Percentiles rank a stretch among this genome's conserved stretches.
Conservation (phyloP, 345 rosid genomes). For the Eutrema japonicum region DNA sequence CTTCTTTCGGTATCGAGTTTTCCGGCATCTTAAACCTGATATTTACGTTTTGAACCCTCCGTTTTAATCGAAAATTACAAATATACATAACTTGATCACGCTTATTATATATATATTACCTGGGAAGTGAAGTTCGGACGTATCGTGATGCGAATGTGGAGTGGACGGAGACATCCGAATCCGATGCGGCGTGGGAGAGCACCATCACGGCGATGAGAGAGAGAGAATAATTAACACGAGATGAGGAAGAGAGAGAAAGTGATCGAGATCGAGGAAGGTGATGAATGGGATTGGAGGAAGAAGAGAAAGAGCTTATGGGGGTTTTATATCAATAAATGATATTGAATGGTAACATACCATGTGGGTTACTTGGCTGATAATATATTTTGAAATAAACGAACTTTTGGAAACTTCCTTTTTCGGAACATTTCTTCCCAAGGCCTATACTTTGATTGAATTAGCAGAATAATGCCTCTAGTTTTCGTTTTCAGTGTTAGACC, state of each 20-base stretch:
- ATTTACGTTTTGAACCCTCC: conserved; percentile 5
- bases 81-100: neutral
- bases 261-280: conserved; percentile 13
- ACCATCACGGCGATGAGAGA: conserved; percentile 52
- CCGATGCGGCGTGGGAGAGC: conserved; percentile 57
- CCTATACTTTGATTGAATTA: conserved; percentile 23
- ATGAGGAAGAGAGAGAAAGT: neutral
- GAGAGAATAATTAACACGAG: neutral
- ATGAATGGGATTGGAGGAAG: conserved; percentile 6
- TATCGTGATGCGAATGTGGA: conserved; percentile 86
- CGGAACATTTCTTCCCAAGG: neutral
- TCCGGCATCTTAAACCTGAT: conserved; percentile 77
- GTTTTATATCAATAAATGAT: conserved; percentile 19
- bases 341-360: conserved; percentile 9
- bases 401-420: conserved; percentile 33
- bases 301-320: conserved; percentile 14
- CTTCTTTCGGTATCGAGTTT: conserved; percentile 88
- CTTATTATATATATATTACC: conserved; percentile 36
- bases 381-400: conserved; percentile 2
- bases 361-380: conserved; percentile 16
- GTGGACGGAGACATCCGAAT: conserved; percentile 67
- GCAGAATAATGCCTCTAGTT: neutral
- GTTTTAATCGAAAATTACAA: neutral
- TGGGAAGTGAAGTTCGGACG: conserved; percentile 74
- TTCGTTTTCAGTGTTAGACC: neutral